phyloP scores from a whole-genome alignment of 2,329 filamentous ascomycete genomes.

The Verticillium isaacii region DNA sequence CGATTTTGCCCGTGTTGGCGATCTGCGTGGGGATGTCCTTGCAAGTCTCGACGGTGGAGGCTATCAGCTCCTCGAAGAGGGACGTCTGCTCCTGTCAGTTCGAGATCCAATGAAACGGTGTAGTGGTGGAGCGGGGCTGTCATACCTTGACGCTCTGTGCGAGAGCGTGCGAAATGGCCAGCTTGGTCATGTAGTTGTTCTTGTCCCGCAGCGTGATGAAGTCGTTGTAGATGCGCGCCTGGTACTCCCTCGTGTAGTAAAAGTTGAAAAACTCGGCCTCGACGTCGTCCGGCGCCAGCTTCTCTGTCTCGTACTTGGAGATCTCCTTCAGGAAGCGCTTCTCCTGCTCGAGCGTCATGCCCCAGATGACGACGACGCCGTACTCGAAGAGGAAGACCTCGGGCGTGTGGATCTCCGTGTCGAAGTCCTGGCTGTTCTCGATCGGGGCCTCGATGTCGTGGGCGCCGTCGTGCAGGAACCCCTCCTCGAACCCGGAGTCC shows the following conservation, averaged over 20 bases:
- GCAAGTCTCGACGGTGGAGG: constrained; percentile 87
- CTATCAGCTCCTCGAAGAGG: constrained; percentile 91
- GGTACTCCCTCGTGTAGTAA: constrained; percentile 97
- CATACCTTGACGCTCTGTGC: constrained; percentile 88
- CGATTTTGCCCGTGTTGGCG: constrained; percentile 86
- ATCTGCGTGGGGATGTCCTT: constrained; percentile 93
- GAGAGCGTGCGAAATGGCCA: constrained; percentile 92
- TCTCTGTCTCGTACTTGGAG: constrained; percentile 88
- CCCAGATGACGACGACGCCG: constrained; percentile 96
- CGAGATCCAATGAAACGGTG: too few species aligned
- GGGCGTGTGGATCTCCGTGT: constrained; percentile 83
- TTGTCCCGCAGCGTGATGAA: constrained; percentile 95
- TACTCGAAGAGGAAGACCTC: constrained; percentile 97
- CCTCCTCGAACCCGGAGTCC: constrained; percentile 24
- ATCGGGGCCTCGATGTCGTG: constrained; percentile 26
- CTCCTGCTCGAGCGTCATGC: constrained; percentile 89
- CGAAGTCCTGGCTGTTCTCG: constrained; percentile 63
- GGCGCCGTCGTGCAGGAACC: constrained; percentile 15
- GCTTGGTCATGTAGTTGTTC: constrained; percentile 95
- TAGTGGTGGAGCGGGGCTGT: too few species aligned
- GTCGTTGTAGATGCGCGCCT: constrained; percentile 98
- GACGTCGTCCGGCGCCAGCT: constrained; percentile 80
- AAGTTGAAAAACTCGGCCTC: constrained; percentile 99
- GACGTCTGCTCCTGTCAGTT: constrained; percentile 57
- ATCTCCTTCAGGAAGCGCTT: constrained; percentile 90